Base-by-base conservation (phyloP, 306 rosid species). In the Alnus glutinosa region DNA sequence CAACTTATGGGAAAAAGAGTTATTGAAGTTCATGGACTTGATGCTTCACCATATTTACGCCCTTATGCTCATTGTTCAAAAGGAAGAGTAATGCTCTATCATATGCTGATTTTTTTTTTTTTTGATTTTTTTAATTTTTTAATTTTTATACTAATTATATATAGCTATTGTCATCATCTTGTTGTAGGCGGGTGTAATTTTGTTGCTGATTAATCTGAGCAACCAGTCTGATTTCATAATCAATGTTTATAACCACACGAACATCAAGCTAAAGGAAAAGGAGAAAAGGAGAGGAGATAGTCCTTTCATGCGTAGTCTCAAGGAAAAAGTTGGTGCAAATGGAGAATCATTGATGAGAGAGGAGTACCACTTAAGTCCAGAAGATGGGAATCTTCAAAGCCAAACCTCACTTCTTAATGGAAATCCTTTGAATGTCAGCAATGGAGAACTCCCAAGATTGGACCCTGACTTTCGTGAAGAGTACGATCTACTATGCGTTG, bases 51-150 rank as follows among this genome's bases (percentile, higher is more conserved):
- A 3, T 84, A 79, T 85, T 74, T 95, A 67, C 99, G 97, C 58
- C 49, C 86, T 55, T 95, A 95, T 78, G 99, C 96, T 19, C 99
- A 93, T 84, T 95, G 99, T 84, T 83, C 94, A 12, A 95, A 89
- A 83, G 93, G 86, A 83, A 90, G 88, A 79, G 99, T 95, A 85
- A 94, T 95, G 49, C 77, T 63, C 51, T 19, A 44, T 46, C 68
- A 23, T 74, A 42, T 18, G 46, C 46, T 42, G 7, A 42, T 23
- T 23, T 23, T 23, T 23, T 23, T 23, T 23, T 23, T 23, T 23
- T 23, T 42, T 42, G 0, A 23, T 42, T 42, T 42, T 42, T 23
- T 23, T 23, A 23, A 23, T 23, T 42, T 42, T 42, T 42, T 42
- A 23, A 23, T 42, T 34, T 42, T 42, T 42, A 2, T 39, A 23